Evolutionary conservation across 352 stramenopile genomes (phyloP), one percentile per base, ranked within the genome.

Genomic region (Globisporangium canariense): DNA sequence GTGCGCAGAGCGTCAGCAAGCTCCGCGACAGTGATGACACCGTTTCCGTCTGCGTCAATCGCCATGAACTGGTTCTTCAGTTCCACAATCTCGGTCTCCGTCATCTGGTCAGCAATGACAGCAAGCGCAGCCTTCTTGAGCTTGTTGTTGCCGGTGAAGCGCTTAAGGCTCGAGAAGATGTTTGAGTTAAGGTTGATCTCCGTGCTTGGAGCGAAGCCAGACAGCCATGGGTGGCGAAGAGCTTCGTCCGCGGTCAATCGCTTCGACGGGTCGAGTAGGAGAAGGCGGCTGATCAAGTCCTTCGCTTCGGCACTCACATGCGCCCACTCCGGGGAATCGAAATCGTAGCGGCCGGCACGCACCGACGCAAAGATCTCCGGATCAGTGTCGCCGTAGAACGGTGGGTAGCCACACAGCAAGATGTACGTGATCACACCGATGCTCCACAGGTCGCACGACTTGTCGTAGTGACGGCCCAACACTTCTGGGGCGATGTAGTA

Each of bases 381-480:
- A 62, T 98, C 94, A 46, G 92, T 97, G 62, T 97, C 93, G 52
- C 96, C 97, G 64, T 97, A 97, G 82, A 99, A 99, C 8, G 97
- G 97, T 7, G 96, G 89, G 67, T 98, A 98, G 22, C 97, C 94
- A 58, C 90, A 98, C n/a, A 98, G 77, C 65, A 98, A 76, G 43
- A 98, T 97, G 80, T 98, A 98, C 60, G 88, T 93, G 65, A 98
- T 98, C 66, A 98, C 91, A 49, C 94, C 94, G 63, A 99, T 98
- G 47, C 81, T 96, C 96, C 96, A 99, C 62, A 99, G 84, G 68
- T 99, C 96, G 66, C 96, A 99, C 60, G 84, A 97, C 74, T 98
- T 98, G 77, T 97, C 96, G 67, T 99, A 99, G 69, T 91, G 87
- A 47, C 89, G 87, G n/a, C 86, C 83, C 28, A 99, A 92, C 52